Base-by-base conservation (phyloP, 768 basidiomycete species). In the Kwoniella bestiolae region DNA sequence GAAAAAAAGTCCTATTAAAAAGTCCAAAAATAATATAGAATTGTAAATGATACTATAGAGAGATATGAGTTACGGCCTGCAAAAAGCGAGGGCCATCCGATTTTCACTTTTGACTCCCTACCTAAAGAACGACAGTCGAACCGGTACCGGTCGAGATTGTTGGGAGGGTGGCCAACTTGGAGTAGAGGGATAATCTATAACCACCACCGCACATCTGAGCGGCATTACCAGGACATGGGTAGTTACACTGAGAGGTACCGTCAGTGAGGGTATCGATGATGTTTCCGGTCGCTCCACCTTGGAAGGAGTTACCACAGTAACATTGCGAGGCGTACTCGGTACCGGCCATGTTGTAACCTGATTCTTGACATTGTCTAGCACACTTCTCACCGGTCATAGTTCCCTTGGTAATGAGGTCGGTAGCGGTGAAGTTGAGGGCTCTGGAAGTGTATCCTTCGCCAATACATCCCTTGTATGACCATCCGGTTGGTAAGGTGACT, bases 401-500 rank as follows among this genome's bases (percentile, higher is more conserved):
- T 12, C 49, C 50, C 4, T 68, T 68, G 11, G 58, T 57, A 49
- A 73, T 61, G 11, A 53, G 62, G 49, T 60, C 56, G n/a, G 67
- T 66, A 2, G 71, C 70, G 14, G 67, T 65, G 21, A 66, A 66
- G 46, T 62, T 56, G 25, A 76, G 64, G 1, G 70, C 57, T 47
- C 75, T 58, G 38, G 52, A 49, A 14, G 65, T 46, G 18, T 46
- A 47, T 8, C 72, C 71, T 41, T 76, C 75, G 31, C 61, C 61
- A 25, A 73, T 61, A 67, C 75, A 76, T 26, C 75, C 75, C 26
- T 63, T 45, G 56, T 70, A 73, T 0, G 63, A 34, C 75, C 75
- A 76, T 31, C 70, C 75, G 11, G 63, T 46, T 18, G 75, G 70
- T 3, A 76, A 44, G 25, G 60, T 26, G 38, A 59, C 38, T 18